Base-by-base conservation (phyloP, 345 rosid genomes). In the Syzygium jambos region DNA sequence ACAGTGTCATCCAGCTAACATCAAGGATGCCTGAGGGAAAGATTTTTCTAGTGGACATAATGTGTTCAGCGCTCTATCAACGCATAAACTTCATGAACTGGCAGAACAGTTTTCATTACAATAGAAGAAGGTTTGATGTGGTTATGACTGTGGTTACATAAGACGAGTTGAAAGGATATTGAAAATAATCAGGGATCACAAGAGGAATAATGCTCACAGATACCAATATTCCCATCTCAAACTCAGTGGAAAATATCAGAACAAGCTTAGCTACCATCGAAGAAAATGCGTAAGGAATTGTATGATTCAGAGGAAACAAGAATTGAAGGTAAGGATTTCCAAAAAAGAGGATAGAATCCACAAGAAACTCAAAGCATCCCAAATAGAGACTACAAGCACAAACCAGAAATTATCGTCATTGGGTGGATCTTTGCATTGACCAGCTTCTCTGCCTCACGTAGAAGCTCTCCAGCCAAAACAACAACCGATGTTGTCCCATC, bases 401-500 rank as follows among this genome's bases (percentile, higher is more conserved):
- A 85, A 95, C 99, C 99, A 88, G 98, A 92, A 87, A 96, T 96
- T 25, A 97, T 96, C 7, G 99, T 97, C 98, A 97, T 97, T 16
- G 99, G 99, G 88, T 97, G 99, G 90, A 97, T 96, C 94, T 97
- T 97, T 49, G 99, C 88, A 49, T 95, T 95, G 85, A 96, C 92
- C 61, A 97, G 93, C 95, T 96, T 97, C 73, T 97, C 99, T 34
- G 99, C 99, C 94, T 95, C 98, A 91, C 98, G 95, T 21, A 96
- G 83, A 89, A 97, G 99, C 89, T 95, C 99, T 30, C 99, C 98
- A 13, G 99, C 99, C 95, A 98, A 93, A 78, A 98, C 98, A 90
- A 95, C 99, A 88, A 98, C 99, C 83, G 99, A 98, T 85, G 99
- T 98, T 87, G 99, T 98, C 77, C 99, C 99, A 89, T 98, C 99